Base-by-base conservation (phyloP, 495 filamentous ascomycete genomes). In the Entonaema liquescens region DNA sequence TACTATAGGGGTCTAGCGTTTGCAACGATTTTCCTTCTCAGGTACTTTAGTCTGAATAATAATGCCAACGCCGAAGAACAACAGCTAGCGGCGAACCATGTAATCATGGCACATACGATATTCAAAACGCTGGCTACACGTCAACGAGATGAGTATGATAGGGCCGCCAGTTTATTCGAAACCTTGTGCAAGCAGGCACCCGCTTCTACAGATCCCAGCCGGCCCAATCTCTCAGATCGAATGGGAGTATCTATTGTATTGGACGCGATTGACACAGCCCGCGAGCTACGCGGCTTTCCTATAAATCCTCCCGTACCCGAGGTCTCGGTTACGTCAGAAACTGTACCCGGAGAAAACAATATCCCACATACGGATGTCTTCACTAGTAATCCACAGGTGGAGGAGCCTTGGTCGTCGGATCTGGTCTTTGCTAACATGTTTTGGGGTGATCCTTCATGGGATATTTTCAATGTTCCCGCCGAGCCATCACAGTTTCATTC, bases 61-160 rank as follows among this genome's bases (percentile, higher is more conserved):
- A 50, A 19, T 5, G 53, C 62, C 33, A 67, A 67, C 25, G 49
- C 70, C n/a, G 75, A 77, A 57, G 75, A 77, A 26, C 75, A 74
- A 35, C 72, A 76, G 23, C 35, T 76, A 21, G 75, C 75, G 1
- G 73, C 75, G 25, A 77, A 76, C 50, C 73, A 76, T 65, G 73
- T 76, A 15, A 64, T 73, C 7, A 58, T 77, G 66, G 60, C 70
- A 5, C 74, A 76, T n/a, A 54, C 70, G 5, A 71, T 76, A 3
- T 74, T 77, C 35, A 76, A 67, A 31, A 44, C 70, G 7, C 26
- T 55, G 11, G 38, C 68, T 13, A 44, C 15, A 25, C 50, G 52
- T 5, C 67, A 71, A 9, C 40, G 47, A 28, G 73, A 77, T 49
- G 75, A 77, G 44, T 71, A 65, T 2, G 64, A 50, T 0, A 61